Conservation (phyloP, 1,284 basidiomycete species). For the Ceratobasidium sp. region DNA sequence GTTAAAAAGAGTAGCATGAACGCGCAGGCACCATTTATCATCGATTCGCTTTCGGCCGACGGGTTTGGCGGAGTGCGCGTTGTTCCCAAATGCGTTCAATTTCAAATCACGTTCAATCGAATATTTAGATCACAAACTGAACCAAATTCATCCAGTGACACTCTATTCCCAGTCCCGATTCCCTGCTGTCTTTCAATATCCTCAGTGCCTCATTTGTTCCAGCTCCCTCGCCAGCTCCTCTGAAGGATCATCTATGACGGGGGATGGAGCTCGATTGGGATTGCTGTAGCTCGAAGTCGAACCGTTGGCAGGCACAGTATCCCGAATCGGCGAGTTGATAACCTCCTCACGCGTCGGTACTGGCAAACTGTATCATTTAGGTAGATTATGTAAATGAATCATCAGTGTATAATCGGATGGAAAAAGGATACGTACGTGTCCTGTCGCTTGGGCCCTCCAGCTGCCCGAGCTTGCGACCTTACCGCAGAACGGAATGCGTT, state of each 20-base stretch:
- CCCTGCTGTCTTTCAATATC: background rate
- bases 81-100: background rate
- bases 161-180: background rate
- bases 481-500: constrained; percentile 87
- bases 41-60: background rate
- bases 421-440: constrained; percentile 61
- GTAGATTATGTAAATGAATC: background rate
- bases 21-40: background rate
- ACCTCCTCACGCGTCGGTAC: constrained; percentile 82
- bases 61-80: background rate
- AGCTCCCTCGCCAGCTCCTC: constrained; percentile 86
- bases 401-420: background rate
- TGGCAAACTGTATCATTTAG: constrained; percentile 55
- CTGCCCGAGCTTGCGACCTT: constrained; percentile 73
- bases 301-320: constrained; percentile 69
- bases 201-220: constrained; percentile 56
- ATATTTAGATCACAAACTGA: background rate
- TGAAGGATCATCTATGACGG: constrained; percentile 82
- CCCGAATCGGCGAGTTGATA: constrained; percentile 72
- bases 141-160: background rate
- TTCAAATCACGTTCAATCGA: background rate
- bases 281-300: constrained; percentile 72
- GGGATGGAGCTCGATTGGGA: constrained; percentile 54
- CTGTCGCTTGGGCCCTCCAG: constrained; percentile 71
- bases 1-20: background rate